A percentile compares a stretch with the other conserved stretches of the same genome.
These are phyloP conservation scores for Ogataea pini DNA, from an alignment of 805 yeast species.

Conservation along the genomic window DNA sequence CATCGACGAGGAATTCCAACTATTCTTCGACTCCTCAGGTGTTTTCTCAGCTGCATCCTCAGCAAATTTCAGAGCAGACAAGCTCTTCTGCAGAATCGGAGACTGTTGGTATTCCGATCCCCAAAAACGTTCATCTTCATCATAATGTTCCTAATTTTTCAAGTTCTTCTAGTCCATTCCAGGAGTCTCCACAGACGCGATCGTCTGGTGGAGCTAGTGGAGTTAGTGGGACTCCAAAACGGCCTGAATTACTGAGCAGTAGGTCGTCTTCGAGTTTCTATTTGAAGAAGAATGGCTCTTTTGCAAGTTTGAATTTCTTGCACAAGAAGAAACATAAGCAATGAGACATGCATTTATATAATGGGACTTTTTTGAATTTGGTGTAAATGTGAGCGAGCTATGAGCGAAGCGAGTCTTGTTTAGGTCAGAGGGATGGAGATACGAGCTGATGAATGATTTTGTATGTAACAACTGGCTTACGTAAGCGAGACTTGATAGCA, in stretches of 20 bases:
- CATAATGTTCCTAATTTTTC: slow-evolving; percentile 3
- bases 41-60: slow-evolving; percentile 6
- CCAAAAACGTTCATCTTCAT: slow-evolving; percentile 15
- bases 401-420: too few species aligned
- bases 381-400: too few species aligned
- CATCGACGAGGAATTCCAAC: slow-evolving; percentile 9
- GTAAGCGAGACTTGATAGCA: too few species aligned
- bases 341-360: too few species aligned
- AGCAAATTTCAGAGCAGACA: slow-evolving; percentile 5
- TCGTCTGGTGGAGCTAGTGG: background rate
- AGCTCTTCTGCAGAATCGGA: slow-evolving; percentile 5
- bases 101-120: slow-evolving; percentile 4
- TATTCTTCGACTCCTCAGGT: slow-evolving; percentile 2
- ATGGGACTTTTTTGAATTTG: background rate
- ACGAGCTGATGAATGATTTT: too few species aligned
- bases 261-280: slow-evolving; percentile 25
- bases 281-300: slow-evolving; percentile 27
- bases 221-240: slow-evolving; percentile 12
- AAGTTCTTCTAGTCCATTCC: slow-evolving; percentile 3
- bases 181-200: slow-evolving; percentile 3
- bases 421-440: too few species aligned
- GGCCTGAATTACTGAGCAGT: slow-evolving; percentile 21
- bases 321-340: slow-evolving; percentile 22
- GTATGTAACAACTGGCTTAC: too few species aligned
- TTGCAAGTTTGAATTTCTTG: slow-evolving; percentile 26